Base-by-base conservation (phyloP, 805 yeast species). In the Pichia heedii region DNA sequence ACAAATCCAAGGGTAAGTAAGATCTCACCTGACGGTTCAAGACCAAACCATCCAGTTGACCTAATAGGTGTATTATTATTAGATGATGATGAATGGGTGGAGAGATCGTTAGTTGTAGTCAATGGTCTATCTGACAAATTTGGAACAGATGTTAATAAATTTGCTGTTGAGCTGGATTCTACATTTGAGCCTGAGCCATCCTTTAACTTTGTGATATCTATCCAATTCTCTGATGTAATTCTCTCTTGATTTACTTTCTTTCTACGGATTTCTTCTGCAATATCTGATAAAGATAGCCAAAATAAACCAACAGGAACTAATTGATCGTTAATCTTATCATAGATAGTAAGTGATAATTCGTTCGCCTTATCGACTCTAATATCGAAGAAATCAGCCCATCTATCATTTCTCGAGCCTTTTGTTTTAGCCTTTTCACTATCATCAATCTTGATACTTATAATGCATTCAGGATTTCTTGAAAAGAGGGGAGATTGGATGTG, bases 1-100 rank as follows among this genome's bases (percentile, higher is more conserved):
- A 81, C 82, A 58, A 93, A 93, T 2, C 90, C 83, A 22, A 90
- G 64, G 5, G 81, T 77, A 36, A 93, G 61, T 44, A 84, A 68
- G 30, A 93, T 78, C 62, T 88, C 96, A 20, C 99, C 99, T 2
- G 89, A 79, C 10, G 98, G 97, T 62, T 90, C 98, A 48, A 93
- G 68, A 44, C 83, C 80, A 57, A 86, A 84, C 97, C 97, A 93
- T 6, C 85, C 73, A 42, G 80, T 83, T 71, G 22, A 79, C 49
- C 40, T 62, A 53, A 44, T 42, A 39, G 43, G 47, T 19, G 39
- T 21, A 1, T 34, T 36, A 18, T n/a, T 13, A 16, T 57, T 46
- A 0, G 44, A 33, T 10, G 43, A 44, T 13, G 45, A 45, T 13
- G 50, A 37, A 8, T 50, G 44, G 3, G 51, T 29, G n/a, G 41